A percentile compares a stretch with the other conserved stretches of the same genome.
Evolutionary conservation across 371 early-diverging fungal genomes (phyloP).

Genomic region (Polyrhizophydium stewartii): DNA sequence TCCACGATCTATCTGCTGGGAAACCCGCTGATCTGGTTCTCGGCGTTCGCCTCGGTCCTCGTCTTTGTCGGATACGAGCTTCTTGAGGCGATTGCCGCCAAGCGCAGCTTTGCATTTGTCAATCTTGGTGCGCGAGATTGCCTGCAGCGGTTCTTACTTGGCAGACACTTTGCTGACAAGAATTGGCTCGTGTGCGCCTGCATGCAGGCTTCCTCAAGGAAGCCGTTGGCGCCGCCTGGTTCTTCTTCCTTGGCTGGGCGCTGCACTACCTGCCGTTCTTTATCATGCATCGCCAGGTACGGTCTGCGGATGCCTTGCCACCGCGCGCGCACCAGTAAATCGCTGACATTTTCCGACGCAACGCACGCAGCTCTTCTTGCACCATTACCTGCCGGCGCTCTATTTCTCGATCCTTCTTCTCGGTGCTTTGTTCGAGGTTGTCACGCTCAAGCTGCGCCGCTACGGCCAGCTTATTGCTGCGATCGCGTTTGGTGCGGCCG

Average conservation of each 20-base stretch:
- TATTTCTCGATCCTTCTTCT: constrained; percentile 84
- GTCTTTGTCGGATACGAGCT: constrained; percentile 49
- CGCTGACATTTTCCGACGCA: too few relatives aligned
- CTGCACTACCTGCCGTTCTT: constrained; percentile 95
- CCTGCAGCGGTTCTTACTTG: neutral
- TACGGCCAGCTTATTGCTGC: constrained; percentile 34
- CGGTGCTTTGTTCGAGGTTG: constrained; percentile 66
- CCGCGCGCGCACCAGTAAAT: too few relatives aligned
- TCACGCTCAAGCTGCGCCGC: constrained; percentile 57
- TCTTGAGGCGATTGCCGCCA: constrained; percentile 56
- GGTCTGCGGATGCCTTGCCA: neutral
- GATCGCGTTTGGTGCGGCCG: constrained; percentile 42
- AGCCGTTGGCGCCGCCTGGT: constrained; percentile 9
- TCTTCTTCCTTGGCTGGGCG: constrained; percentile 74
- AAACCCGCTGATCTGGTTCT: constrained; percentile 91
- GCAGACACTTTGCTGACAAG: too few relatives aligned
- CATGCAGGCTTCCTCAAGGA: constrained; percentile 12
- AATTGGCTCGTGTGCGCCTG: too few relatives aligned
- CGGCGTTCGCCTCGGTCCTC: constrained; percentile 55
- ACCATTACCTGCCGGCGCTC: constrained; percentile 96
- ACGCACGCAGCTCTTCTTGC: constrained; percentile 81
- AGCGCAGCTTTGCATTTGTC: constrained; percentile 44
- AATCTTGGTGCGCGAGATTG: neutral
- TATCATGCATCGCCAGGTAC: constrained; percentile 71
- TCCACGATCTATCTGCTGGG: constrained; percentile 87